Evolutionary conservation across 2,329 filamentous ascomycete species (phyloP).

Genomic region (Fusarium sp.): DNA sequence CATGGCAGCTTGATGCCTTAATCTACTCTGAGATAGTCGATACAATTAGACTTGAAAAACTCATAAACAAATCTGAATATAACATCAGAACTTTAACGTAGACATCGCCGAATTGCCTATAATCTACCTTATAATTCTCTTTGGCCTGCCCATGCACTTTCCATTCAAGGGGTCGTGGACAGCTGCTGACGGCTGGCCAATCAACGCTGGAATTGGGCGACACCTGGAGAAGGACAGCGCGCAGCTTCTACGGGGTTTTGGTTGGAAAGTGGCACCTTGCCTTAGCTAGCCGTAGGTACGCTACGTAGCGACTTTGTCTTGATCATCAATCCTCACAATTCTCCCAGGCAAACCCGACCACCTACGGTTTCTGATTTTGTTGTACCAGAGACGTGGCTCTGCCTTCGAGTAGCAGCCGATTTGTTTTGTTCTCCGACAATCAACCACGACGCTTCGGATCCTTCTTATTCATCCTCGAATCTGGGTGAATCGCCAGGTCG

Average conservation of each 20-base stretch:
- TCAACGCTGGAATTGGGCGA: slow-evolving; percentile 39
- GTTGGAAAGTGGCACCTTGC: slow-evolving; percentile 27
- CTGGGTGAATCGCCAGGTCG: slow-evolving; percentile 17
- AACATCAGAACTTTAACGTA: neutral
- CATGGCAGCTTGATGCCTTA: too few relatives aligned
- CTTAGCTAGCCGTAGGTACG: slow-evolving; percentile 24
- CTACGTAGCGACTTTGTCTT: slow-evolving; percentile 33
- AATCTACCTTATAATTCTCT: neutral
- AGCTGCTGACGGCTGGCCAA: slow-evolving; percentile 37
- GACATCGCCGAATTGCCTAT: too few relatives aligned
- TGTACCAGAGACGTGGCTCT: slow-evolving; percentile 26
- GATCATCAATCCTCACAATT: slow-evolving; percentile 33
- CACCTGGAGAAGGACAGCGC: slow-evolving; percentile 42
- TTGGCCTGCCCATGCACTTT: neutral
- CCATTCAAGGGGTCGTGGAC: neutral
- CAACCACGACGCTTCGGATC: slow-evolving; percentile 3
- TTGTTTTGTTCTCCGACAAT: neutral
- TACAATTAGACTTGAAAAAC: too few relatives aligned
- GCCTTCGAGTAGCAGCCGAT: slow-evolving; percentile 9
- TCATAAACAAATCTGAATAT: too few relatives aligned
- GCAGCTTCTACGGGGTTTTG: slow-evolving; percentile 35
- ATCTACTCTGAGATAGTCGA: too few relatives aligned
- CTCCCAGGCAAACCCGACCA: slow-evolving; percentile 15
- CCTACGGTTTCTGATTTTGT: slow-evolving; percentile 6
- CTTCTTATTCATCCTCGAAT: neutral